These are phyloP conservation scores for Somion occarium DNA, from an alignment of 1,284 basidiomycete genomes.

Conservation along the genomic window DNA sequence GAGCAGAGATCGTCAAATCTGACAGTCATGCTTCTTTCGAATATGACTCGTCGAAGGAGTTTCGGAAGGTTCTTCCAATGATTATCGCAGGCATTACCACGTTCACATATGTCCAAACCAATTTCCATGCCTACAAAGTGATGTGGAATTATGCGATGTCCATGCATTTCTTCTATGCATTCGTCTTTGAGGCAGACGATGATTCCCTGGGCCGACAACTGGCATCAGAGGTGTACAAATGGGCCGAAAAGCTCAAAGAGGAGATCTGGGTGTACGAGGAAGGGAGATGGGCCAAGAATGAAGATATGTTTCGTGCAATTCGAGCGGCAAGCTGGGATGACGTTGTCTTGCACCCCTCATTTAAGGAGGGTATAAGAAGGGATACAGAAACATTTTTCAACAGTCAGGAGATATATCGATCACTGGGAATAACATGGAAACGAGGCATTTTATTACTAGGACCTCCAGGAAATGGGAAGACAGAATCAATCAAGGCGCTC, in stretches of 20 bases:
- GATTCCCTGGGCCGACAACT: slow-evolving; percentile 22
- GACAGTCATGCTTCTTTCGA: slow-evolving; percentile 1
- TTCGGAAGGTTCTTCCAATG: background rate
- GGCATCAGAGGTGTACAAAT: slow-evolving; percentile 24
- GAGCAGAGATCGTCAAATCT: background rate
- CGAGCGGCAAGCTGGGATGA: slow-evolving; percentile 32
- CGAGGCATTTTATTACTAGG: slow-evolving; percentile 25
- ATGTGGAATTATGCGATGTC: slow-evolving; percentile 1
- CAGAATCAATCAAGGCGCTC: slow-evolving; percentile 25
- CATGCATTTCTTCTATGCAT: slow-evolving; percentile 14
- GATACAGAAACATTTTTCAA: slow-evolving; percentile 40
- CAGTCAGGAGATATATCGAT: slow-evolving; percentile 33
- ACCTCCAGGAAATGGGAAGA: slow-evolving; percentile 29
- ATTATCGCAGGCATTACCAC: slow-evolving; percentile 6
- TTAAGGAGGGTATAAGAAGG: slow-evolving; percentile 31
- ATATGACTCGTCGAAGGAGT: background rate
- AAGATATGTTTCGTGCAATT: slow-evolving; percentile 32
- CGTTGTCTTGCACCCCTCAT: slow-evolving; percentile 35
- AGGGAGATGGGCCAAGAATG: slow-evolving; percentile 32
- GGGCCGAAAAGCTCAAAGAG: slow-evolving; percentile 23
- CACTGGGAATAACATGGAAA: slow-evolving; percentile 41
- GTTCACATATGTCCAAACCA: slow-evolving; percentile 4
- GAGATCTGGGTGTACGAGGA: slow-evolving; percentile 37
- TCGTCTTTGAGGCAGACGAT: slow-evolving; percentile 16
- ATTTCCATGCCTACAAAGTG: slow-evolving; percentile 7